These are phyloP conservation scores for Eryngium alpinum DNA, from an alignment of 140 eudicot genomes.

Conservation along the genomic window DNA sequence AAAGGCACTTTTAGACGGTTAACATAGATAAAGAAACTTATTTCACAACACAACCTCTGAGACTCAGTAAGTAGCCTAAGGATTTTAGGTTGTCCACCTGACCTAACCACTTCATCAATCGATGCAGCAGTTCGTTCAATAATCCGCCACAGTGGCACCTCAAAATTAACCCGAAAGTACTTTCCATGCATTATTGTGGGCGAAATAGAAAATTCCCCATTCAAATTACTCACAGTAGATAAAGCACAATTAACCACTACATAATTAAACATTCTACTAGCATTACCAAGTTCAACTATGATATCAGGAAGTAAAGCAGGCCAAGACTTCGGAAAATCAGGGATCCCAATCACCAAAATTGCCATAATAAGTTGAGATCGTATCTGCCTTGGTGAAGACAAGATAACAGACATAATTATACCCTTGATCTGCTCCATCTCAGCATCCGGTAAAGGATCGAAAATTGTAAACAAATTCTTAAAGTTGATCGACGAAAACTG, in stretches of 20 bases:
- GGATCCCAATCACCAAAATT: too few species aligned
- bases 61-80: constrained; percentile 57
- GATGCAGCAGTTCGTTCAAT: constrained; percentile 42
- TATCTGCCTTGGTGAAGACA: constrained; percentile 42
- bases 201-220: constrained; percentile 79
- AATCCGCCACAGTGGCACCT: constrained; percentile 48
- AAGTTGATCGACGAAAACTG: too few species aligned
- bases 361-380: too few species aligned
- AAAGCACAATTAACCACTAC: constrained; percentile 67
- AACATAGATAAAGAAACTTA: constrained; percentile 84
- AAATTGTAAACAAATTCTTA: too few species aligned
- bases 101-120: constrained; percentile 37
- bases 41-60: constrained; percentile 81
- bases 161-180: constrained; percentile 79
- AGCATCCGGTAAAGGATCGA: too few species aligned
- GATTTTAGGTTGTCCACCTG: constrained; percentile 28
- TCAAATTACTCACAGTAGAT: constrained; percentile 56
- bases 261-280: too few species aligned
- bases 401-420: too few species aligned
- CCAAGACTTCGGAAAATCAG: constrained; percentile 79
- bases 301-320: constrained; percentile 71
- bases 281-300: too few species aligned
- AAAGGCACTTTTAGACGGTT: too few species aligned
- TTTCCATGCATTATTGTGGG: too few species aligned
- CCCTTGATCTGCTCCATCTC: too few species aligned